These are phyloP conservation scores for Carnegiea gigantea DNA, from an alignment of 179 eudicot genomes.

Conservation along the genomic window DNA sequence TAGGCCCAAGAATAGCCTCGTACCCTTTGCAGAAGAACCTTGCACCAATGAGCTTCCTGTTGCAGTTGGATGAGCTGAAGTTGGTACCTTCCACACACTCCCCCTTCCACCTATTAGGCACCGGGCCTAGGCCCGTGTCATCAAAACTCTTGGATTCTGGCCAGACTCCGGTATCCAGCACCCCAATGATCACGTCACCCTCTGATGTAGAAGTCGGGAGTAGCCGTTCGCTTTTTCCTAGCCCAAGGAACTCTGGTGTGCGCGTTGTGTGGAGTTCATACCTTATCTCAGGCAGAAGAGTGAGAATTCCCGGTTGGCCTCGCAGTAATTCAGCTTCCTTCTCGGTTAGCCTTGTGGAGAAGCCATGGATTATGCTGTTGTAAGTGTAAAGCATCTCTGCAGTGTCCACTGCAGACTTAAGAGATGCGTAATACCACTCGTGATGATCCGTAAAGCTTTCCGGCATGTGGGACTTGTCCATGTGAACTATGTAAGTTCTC, in stretches of 20 bases:
- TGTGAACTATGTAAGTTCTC: constrained; percentile 61
- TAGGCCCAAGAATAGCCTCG: constrained; percentile 42
- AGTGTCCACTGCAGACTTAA: constrained; percentile 42
- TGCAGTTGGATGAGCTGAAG: constrained; percentile 47
- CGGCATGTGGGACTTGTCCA: constrained; percentile 56
- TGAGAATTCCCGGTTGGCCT: constrained; percentile 40
- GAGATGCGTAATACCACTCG: constrained; percentile 31
- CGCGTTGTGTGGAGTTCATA: constrained; percentile 67
- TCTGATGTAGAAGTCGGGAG: constrained; percentile 6
- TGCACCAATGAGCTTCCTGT: constrained; percentile 60
- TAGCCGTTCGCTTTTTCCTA: constrained; percentile 19
- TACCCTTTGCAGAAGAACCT: constrained; percentile 52
- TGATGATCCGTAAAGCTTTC: constrained; percentile 38
- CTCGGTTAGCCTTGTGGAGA: constrained; percentile 45
- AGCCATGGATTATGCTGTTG: constrained; percentile 48
- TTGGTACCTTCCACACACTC: constrained; percentile 41
- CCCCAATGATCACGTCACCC: constrained; percentile 52
- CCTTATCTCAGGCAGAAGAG: constrained; percentile 39
- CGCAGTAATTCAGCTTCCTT: constrained; percentile 45
- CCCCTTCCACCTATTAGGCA: constrained; percentile 58
- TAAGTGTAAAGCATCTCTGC: constrained; percentile 57
- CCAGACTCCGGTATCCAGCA: constrained; percentile 70
- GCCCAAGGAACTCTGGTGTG: constrained; percentile 59
- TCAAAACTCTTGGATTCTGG: constrained; percentile 53
- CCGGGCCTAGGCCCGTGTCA: constrained; percentile 53